Evolutionary conservation across 2,329 filamentous ascomycete genomes (phyloP).

Genomic region (Epichloe typhina): DNA sequence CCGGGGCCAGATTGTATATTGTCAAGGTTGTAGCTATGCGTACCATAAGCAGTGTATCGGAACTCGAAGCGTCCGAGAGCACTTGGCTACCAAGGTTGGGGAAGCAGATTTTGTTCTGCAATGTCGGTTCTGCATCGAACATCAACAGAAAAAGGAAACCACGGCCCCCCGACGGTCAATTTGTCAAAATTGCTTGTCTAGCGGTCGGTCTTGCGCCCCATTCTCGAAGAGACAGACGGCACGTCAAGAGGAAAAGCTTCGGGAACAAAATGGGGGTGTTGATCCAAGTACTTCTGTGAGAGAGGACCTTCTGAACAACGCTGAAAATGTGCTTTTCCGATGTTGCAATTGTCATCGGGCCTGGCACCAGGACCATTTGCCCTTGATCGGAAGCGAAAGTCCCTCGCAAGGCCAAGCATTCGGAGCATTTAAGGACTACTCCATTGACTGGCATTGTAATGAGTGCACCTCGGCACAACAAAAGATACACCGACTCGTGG

Average conservation of each 20-base stretch:
- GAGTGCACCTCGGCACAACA: slow-evolving; percentile 53
- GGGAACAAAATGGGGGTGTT: slow-evolving; percentile 62
- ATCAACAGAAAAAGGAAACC: slow-evolving; percentile 51
- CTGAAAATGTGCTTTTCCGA: slow-evolving; percentile 66
- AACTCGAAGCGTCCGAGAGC: slow-evolving; percentile 59
- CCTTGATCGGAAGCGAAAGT: slow-evolving; percentile 27
- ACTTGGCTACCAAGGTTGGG: slow-evolving; percentile 75
- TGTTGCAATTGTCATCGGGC: slow-evolving; percentile 64
- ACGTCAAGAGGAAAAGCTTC: slow-evolving; percentile 70
- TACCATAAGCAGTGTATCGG: slow-evolving; percentile 82
- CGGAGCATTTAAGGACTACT: slow-evolving; percentile 60
- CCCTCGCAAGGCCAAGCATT: slow-evolving; percentile 19
- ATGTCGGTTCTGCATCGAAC: slow-evolving; percentile 70
- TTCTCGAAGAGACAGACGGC: slow-evolving; percentile 63
- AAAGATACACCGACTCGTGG: slow-evolving; percentile 68
- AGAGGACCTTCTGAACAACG: slow-evolving; percentile 56
- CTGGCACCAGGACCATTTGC: slow-evolving; percentile 77
- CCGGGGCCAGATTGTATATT: slow-evolving; percentile 62
- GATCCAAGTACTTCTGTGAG: slow-evolving; percentile 62
- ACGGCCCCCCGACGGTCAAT: slow-evolving; percentile 55
- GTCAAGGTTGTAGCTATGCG: slow-evolving; percentile 76
- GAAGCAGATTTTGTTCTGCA: slow-evolving; percentile 73
- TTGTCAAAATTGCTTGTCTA: slow-evolving; percentile 56
- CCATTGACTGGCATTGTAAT: slow-evolving; percentile 63
- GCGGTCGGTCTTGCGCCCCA: slow-evolving; percentile 57